Conservation (phyloP, 2,329 filamentous ascomycete genomes). For the Aaosphaeria arxii region DNA sequence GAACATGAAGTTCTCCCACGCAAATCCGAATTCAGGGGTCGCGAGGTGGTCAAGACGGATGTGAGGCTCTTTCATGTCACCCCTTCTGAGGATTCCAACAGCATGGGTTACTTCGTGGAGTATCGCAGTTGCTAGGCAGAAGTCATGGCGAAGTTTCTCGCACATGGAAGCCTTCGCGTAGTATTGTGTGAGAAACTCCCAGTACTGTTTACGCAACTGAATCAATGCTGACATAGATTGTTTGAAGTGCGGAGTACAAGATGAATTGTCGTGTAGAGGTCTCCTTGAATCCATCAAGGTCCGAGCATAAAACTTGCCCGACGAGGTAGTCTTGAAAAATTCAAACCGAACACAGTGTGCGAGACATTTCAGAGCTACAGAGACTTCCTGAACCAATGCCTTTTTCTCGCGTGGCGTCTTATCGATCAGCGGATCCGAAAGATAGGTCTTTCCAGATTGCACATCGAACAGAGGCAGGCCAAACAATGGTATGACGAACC, state of each 20-base stretch:
- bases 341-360: constrained; percentile 19
- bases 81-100: constrained; percentile 29
- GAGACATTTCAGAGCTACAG: constrained; percentile 23
- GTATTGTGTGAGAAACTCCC: constrained; percentile 15
- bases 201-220: constrained; percentile 18
- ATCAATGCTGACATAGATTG: constrained; percentile 13
- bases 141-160: constrained; percentile 33
- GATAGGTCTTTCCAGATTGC: constrained; percentile 10
- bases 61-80: constrained; percentile 22
- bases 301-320: constrained; percentile 17
- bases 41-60: constrained; percentile 19
- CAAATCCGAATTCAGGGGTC: constrained; percentile 28
- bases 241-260: constrained; percentile 12
- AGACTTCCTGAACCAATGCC: constrained; percentile 14
- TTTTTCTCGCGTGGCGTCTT: constrained; percentile 9
- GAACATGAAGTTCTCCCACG: constrained; percentile 38
- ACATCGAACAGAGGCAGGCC: constrained; percentile 14
- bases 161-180: constrained; percentile 20
- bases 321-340: constrained; percentile 10
- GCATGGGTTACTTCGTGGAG: constrained; percentile 36
- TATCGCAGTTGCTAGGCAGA: constrained; percentile 26
- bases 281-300: constrained; percentile 8
- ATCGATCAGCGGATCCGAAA: constrained; percentile 16
- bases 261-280: constrained; percentile 9
- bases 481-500: constrained; percentile 27